Base-by-base conservation (phyloP, 257 asterid genomes). In the Ilex asprella region DNA sequence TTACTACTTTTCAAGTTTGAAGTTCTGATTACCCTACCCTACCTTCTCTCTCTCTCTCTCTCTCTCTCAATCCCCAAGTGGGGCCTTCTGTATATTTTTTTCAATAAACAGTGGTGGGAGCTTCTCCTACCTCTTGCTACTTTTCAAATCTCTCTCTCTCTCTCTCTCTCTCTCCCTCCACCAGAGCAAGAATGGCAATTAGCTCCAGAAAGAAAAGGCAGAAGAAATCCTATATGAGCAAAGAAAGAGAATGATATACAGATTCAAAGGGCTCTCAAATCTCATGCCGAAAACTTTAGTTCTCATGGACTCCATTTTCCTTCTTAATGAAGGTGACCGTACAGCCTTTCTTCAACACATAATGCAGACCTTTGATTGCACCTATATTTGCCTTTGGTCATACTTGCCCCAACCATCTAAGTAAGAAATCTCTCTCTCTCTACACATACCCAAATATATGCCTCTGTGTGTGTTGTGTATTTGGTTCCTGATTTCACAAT, bases 361-460 rank as follows among this genome's bases (percentile, higher is more conserved):
- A 71, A 62, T 81, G 73, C 87, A 80, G 52, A 61, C 82, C 44
- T 66, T 75, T 44, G 85, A 82, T 1, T 73, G 84, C 65, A 65
- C 79, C 41, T 78, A 91, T 75, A 63, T 91, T 69, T 88, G 95
- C 71, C 81, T 91, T 2, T 86, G 95, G 94, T 79, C 82, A 41
- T 78, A 76, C 64, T 11, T 70, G 10, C 81, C 80, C 27, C 81
- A 72, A 2, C 77, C 89, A 32, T 69, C 81, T 67, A 86, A 82
- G 96, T 91, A 63, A 74, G 74, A 39, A 46, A 10, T 46, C n/a
- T 14, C n/a, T 14, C 30, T 16, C 11, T 16, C 30, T 53, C 29
- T 27, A 53, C 30, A 53, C 30, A 53, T 14, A 53, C 30, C 14
- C 30, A 14, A 7, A 53, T 4, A 53, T 53, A 53, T 53, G n/a